Base-by-base conservation (phyloP, 2,329 filamentous ascomycete species). In the Penicillium janthinellum region DNA sequence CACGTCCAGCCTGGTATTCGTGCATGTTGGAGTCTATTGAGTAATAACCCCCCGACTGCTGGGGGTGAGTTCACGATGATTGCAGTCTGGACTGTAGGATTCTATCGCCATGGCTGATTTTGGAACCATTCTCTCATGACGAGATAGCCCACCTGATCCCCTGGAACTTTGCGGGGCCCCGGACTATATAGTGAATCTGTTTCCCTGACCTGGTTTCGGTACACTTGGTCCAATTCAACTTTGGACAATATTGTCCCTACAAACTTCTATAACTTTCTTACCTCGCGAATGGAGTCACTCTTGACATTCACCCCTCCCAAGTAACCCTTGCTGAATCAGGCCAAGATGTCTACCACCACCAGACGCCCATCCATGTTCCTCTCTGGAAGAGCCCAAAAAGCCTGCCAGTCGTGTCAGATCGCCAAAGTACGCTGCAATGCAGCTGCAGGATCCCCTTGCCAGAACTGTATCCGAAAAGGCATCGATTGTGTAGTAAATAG, bases 391-490 rank as follows among this genome's bases (percentile, higher is more conserved):
- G 56, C 35, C 4, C 39, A 51, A 54, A 57, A 54, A 38, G 60
- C 60, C 2, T 62, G 60, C 37, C 57, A 60, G 34, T 38, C 53
- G 6, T 62, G 60, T 31, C 57, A 54, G 22, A 37, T 57, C 11
- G 58, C 54, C 41, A 62, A 62, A n/a, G 51, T 62, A 10, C 57
- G 54, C 47, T 62, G 60, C 54, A 54, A 52, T 37, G 57, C 60
- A 1, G 41, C 31, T 8, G 28, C 54, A 15, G 57, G 60, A 12
- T 42, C 54, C 0, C 60, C 60, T 7, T 62, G 60, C 22, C 57
- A 51, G 14, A 62, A 62, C 22, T 62, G 60, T 37, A 57, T 28
- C 15, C 57, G 48, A 6, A 49, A 54, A 50, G 60, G 50, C 8
- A 31, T 54, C 15, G 17, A 60, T 34, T 61, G 59, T 35, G 41